These are phyloP conservation scores for Suillus alpinus DNA, from an alignment of 768 basidiomycete genomes.

Conservation along the genomic window DNA sequence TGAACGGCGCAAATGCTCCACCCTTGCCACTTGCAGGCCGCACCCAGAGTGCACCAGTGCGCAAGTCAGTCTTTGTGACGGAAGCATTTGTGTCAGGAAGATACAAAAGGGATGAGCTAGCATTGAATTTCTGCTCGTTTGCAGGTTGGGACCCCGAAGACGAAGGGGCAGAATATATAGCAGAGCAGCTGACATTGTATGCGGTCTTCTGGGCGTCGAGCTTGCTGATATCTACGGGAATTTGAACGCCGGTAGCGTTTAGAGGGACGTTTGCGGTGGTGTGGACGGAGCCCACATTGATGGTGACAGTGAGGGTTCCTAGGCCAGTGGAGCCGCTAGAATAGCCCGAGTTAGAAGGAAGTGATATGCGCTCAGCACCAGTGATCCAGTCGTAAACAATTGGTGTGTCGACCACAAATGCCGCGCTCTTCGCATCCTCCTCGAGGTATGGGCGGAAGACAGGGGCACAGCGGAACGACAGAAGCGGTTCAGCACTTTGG, in stretches of 20 bases:
- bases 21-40: slow-evolving; percentile 29
- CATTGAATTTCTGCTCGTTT: slow-evolving; percentile 27
- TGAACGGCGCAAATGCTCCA: slow-evolving; percentile 34
- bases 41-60: slow-evolving; percentile 42
- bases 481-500: slow-evolving; percentile 33
- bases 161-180: slow-evolving; percentile 18
- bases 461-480: slow-evolving; percentile 47
- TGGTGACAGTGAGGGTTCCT: slow-evolving; percentile 24
- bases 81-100: slow-evolving; percentile 36
- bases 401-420: slow-evolving; percentile 37
- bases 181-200: slow-evolving; percentile 36
- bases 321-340: neutral
- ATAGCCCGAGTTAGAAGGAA: slow-evolving; percentile 6
- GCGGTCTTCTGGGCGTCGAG: slow-evolving; percentile 27
- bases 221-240: slow-evolving; percentile 31
- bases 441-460: slow-evolving; percentile 47
- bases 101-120: slow-evolving; percentile 37
- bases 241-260: slow-evolving; percentile 34
- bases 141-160: slow-evolving; percentile 2
- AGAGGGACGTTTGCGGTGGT: slow-evolving; percentile 31
- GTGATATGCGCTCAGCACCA: slow-evolving; percentile 32
- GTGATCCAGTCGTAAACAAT: slow-evolving; percentile 35
- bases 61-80: slow-evolving; percentile 47
- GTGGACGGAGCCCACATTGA: slow-evolving; percentile 26
- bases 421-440: slow-evolving; percentile 29